Evolutionary conservation across 192 early-diverging fungal genomes (phyloP), one percentile per base, ranked within the genome.

Genomic region (Glomus cerebriforme): DNA sequence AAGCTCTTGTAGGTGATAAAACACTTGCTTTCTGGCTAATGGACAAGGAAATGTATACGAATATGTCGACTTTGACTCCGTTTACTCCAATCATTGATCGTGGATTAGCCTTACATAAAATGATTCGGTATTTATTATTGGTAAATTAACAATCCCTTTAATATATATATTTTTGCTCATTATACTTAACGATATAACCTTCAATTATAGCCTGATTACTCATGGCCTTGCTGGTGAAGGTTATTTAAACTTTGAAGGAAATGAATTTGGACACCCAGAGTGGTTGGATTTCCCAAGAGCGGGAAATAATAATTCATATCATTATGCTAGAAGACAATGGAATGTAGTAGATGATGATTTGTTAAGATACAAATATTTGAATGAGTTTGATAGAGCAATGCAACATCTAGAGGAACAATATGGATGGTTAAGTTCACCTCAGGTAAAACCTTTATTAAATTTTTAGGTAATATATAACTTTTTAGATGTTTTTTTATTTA

Each of bases 231-330:
- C 95, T 27, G 97, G 97, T 22, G 96, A 97, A 86, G 97, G 96
- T 7, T 99, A 97, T 80, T 86, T 99, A 70, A 98, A 93, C 65
- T 99, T 99, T 77, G 95, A 96, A 82, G 97, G 97, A 64, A 97
- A 98, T 84, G 97, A 98, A 85, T 98, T 99, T 88, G 97, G 97
- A 0, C 97, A 99, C 73, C 97, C 97, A 24, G 97, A 99, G 85
- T 99, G 97, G 97, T 90, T 99, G 32, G 97, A 99, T 85, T 99
- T 99, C 78, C 97, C 97, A 67, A 93, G 97, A 37, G 93, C 81
- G 26, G 97, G 97, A 75, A 99, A 99, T 86, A 87, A 88, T 35
- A 90, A 89, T 34, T 93, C 92, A 63, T 98, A 95, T 87, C 95
- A 96, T 82, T 96, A 98, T 83, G 96, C 97, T 13, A 89, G 96